Base-by-base conservation (phyloP, 1,284 basidiomycete genomes). In the Wolfiporia cocos region DNA sequence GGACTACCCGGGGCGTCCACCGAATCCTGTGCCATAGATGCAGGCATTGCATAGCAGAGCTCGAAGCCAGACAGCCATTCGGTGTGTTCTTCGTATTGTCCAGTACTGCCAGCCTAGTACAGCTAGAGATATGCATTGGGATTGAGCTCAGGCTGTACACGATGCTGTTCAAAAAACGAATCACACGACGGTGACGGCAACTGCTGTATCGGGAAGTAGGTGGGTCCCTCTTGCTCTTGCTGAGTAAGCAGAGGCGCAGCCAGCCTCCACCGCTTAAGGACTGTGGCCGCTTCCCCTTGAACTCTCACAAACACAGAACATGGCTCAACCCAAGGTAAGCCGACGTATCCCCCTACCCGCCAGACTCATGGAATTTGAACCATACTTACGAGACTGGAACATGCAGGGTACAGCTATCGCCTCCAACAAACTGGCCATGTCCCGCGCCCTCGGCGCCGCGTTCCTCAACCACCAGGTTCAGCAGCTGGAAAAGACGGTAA, bases 401-500 rank as follows among this genome's bases (percentile, higher is more conserved):
- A n/a, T n/a, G n/a, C 50, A 52, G 42, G 55, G 57, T 33, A 46
- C 54, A 9, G 50, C 46, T 35, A 46, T 55, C 39, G 51, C 52
- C 3, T 41, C 57, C 17, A 77, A 73, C 62, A 83, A 82, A 59
- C 57, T 82, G 33, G 84, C 83, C 42, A 84, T 90, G 82, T 88
- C 86, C 43, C 76, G 80, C 48, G 85, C 87, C 0, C 74, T 90
- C 29, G 86, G 86, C 15, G 85, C 86, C 24, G 86, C 86, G 3
- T 89, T 89, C 61, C 71, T 90, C 42, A 84, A 73, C 51, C 86
- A 90, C 50, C 84, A 89, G 54, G 86, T 90, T 33, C 83, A 88
- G 52, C 82, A 88, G 54, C 76, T 90, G 42, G 86, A 88, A 66
- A 84, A 83, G 60, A 70, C 78, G 0, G 81, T 86, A n/a, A 64